Evolutionary conservation across 2,329 filamentous ascomycete species (phyloP), one percentile per base, ranked within the genome.

Genomic region (Blastomyces parvus): DNA sequence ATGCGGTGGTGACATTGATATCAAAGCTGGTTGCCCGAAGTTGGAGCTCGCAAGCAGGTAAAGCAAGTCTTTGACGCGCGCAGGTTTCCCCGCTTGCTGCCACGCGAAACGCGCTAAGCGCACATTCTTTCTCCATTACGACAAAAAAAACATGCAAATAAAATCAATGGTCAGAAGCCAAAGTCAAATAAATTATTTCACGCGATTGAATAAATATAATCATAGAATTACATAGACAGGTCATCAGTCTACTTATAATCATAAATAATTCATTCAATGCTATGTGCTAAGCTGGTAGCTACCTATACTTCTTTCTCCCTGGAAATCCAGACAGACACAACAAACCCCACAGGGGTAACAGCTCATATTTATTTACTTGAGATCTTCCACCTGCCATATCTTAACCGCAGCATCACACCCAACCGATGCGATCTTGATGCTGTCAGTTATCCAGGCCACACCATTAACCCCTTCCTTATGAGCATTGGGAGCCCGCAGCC

Each of bases 391-490:
- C 66, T 78, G 82, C 94, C 94, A 99, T 59, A 93, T 82, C 82
- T 97, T 99, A 58, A 99, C 84, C 0, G 90, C 88, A 42, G 90
- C 93, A 82, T 99, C 94, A 13, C 87, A 89, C 56, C 94, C 94
- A 4, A 86, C 85, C 69, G 88, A 95, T 11, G 89, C 86, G 59
- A 97, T 82, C 77, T 84, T 90, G 22, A 76, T 76, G 64, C 81
- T 81, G 9, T 83, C 85, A 36, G 82, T 83, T 17, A 90, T 82
- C 91, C 93, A 99, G 14, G 83, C 83, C 19, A 97, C 88, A 19
- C 90, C 93, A 68, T 88, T 91, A 22, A 97, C 91, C 11, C 94
- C 94, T 72, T 97, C 94, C 78, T 97, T 97, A 79, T 99, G 94
- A 59, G 93, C 91, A 72, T 96, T 96, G 27, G 86, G 78, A 17